phyloP scores from a whole-genome alignment of 768 basidiomycete genomes.

The Cytidiella melzeri region DNA sequence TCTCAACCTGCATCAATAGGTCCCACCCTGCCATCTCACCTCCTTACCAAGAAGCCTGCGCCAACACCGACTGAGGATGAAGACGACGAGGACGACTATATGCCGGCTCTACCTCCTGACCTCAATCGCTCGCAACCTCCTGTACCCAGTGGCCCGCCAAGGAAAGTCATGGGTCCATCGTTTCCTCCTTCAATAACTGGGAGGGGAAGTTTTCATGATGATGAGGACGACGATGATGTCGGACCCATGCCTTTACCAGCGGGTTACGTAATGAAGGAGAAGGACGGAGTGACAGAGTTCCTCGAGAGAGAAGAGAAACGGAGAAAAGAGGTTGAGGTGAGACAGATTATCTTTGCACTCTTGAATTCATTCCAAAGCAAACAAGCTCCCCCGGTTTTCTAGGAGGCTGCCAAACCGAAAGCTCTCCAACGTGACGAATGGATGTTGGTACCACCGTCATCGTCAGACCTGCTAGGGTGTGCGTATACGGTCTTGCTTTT shows the following conservation, averaged over 20 bases:
- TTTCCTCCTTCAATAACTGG: conserved; percentile 35
- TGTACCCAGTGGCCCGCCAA: conserved; percentile 20
- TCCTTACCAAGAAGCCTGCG: neutral
- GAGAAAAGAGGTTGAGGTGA: conserved; percentile 59
- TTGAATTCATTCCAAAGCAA: conserved; percentile 3
- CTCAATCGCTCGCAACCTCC: conserved; percentile 39
- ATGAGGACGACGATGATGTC: conserved; percentile 72
- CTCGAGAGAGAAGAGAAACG: conserved; percentile 79
- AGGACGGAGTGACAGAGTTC: conserved; percentile 75
- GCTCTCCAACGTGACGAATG: conserved; percentile 84
- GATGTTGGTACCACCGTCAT: conserved; percentile 94
- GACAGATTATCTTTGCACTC: too few species aligned
- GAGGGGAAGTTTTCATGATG: conserved; percentile 29
- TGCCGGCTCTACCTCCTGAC: conserved; percentile 72
- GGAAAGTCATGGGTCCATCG: conserved; percentile 47
- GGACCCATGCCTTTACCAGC: conserved; percentile 76
- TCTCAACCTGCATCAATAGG: conserved; percentile 14
- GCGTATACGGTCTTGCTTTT: conserved; percentile 25
- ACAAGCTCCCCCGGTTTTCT: conserved; percentile 4
- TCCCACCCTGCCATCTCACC: conserved; percentile 18
- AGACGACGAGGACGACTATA: conserved; percentile 64
- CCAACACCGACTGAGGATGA: conserved; percentile 32
- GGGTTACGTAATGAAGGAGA: conserved; percentile 32
- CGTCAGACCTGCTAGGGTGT: conserved; percentile 76
- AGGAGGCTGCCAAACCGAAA: conserved; percentile 75